These are phyloP conservation scores for Hygrophoropsis aurantiaca DNA, from an alignment of 768 basidiomycete genomes.

Conservation along the genomic window DNA sequence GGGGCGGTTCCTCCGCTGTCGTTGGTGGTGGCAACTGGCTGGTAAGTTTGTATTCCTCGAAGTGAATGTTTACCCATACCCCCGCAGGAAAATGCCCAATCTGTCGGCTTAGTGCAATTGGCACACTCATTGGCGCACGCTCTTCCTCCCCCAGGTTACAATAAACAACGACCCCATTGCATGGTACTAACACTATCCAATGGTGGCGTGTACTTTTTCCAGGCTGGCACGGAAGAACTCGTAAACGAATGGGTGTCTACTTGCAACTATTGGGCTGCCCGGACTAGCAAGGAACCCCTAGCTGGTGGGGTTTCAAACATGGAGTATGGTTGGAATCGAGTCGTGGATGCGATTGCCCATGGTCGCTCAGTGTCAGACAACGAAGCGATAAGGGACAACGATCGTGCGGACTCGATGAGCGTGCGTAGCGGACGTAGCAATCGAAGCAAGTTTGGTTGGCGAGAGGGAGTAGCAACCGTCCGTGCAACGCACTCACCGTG, in stretches of 20 bases:
- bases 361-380: constrained; percentile 59
- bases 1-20: constrained; percentile 56
- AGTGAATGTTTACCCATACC: constrained; percentile 9
- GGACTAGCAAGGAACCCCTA: constrained; percentile 92
- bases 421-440: constrained; percentile 74
- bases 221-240: constrained; percentile 98
- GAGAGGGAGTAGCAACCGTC: constrained; percentile 64
- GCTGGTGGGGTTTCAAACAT: constrained; percentile 97
- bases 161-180: constrained; percentile 85
- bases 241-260: constrained; percentile 98
- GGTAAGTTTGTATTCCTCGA: constrained; percentile 52
- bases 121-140: constrained; percentile 87
- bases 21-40: constrained; percentile 99
- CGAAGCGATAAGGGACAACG: constrained; percentile 50
- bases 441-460: constrained; percentile 73
- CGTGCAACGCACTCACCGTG: constrained; percentile 70
- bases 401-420: constrained; percentile 62
- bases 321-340: constrained; percentile 97
- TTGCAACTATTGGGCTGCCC: constrained; percentile 99
- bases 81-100: constrained; percentile 76
- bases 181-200: constrained; percentile 90
- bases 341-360: constrained; percentile 53
- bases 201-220: constrained; percentile 96
- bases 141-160: constrained; percentile 90
- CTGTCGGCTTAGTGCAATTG: constrained; percentile 80